Percentiles rank a stretch among this genome's conserved stretches.
phyloP scores from a whole-genome alignment of 352 stramenopile species.

The Thalassiosira gravida region DNA sequence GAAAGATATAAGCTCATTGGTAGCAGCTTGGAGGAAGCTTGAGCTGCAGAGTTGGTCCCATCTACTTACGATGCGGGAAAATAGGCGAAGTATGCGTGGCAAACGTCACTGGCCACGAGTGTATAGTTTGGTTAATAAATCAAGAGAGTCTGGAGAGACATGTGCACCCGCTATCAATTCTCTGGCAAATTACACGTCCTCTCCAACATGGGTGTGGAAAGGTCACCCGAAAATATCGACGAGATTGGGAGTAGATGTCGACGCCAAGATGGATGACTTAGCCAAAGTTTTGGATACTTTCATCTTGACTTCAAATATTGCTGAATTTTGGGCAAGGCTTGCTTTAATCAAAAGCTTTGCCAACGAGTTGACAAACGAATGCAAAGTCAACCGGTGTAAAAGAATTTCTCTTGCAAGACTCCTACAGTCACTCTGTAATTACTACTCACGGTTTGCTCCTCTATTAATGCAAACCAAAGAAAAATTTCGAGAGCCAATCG shows the following conservation, averaged over 20 bases:
- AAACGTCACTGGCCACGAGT: conserved; percentile 72
- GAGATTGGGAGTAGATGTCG: conserved; percentile 32
- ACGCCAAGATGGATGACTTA: conserved; percentile 64
- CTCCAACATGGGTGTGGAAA: conserved; percentile 79
- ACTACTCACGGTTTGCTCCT: conserved; percentile 91
- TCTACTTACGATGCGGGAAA: conserved; percentile 90
- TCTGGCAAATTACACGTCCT: neutral
- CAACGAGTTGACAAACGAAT: conserved; percentile 64
- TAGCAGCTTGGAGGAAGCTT: conserved; percentile 96
- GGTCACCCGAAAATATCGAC: conserved; percentile 46
- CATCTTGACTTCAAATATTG: conserved; percentile 82
- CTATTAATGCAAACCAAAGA: conserved; percentile 85
- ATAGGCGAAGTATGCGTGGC: conserved; percentile 57
- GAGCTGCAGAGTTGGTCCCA: conserved; percentile 96
- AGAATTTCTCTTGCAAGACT: conserved; percentile 87
- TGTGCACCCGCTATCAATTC: neutral
- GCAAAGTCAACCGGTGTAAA: conserved; percentile 26
- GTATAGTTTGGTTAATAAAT: conserved; percentile 64
- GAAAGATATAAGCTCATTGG: conserved; percentile 90
- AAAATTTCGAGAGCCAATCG: conserved; percentile 91
- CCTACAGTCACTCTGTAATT: conserved; percentile 92
- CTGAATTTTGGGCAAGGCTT: conserved; percentile 77
- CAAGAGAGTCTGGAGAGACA: conserved; percentile 6
- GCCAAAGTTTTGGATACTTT: conserved; percentile 83
- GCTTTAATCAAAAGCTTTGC: conserved; percentile 71